Evolutionary conservation across 345 rosid species (phyloP).

Genomic region (Salix viminalis): DNA sequence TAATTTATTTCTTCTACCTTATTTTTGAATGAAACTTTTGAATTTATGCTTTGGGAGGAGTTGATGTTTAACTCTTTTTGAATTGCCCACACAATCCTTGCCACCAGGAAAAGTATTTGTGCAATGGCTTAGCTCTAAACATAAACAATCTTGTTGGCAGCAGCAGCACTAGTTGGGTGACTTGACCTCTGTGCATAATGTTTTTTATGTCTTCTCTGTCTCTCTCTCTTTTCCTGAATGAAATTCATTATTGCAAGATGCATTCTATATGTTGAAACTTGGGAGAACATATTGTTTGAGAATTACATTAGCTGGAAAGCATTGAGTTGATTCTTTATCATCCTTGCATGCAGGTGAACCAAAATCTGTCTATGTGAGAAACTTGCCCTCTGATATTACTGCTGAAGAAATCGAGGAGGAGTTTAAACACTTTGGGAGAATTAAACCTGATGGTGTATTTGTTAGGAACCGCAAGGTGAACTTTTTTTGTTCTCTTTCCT

Average conservation of each 20-base stretch:
- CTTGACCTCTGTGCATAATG: not conserved
- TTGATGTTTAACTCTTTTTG: not conserved
- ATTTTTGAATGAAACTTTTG: not conserved
- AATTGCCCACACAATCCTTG: too few relatives aligned
- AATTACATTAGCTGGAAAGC: not conserved
- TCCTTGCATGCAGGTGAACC: slow-evolving; percentile 55
- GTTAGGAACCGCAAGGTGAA: slow-evolving; percentile 82
- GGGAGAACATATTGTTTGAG: slow-evolving; percentile 1
- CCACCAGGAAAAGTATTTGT: too few relatives aligned
- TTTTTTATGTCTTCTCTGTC: not conserved
- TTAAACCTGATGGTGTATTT: slow-evolving; percentile 86
- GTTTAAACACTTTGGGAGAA: slow-evolving; percentile 74
- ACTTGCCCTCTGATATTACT: slow-evolving; percentile 76
- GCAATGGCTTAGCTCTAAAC: not conserved
- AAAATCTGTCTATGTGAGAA: slow-evolving; percentile 92
- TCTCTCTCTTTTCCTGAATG: not conserved
- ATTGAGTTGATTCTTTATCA: slow-evolving; percentile 19
- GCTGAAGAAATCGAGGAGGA: slow-evolving; percentile 81
- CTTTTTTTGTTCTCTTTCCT: not conserved
- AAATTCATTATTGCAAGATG: slow-evolving; percentile 1
- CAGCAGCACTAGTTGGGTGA: not conserved
- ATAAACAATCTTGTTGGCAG: not conserved
- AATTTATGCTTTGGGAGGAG: not conserved
- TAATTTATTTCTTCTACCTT: not conserved
- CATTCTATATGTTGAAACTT: not conserved